phyloP scores from a whole-genome alignment of 768 basidiomycete genomes.

The Rhizopogon vesiculosus region DNA sequence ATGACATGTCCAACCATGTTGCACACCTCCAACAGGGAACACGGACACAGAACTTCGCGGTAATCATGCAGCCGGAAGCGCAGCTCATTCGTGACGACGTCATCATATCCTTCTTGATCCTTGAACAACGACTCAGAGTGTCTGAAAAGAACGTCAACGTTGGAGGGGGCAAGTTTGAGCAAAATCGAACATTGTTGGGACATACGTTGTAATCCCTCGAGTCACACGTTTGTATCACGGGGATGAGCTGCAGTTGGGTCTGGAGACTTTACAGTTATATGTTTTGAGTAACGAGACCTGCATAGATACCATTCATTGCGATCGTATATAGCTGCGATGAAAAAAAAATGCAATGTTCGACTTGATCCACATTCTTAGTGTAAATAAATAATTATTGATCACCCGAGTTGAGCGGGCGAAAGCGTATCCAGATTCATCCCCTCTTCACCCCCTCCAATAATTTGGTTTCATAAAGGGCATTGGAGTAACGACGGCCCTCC shows the following conservation, averaged over 20 bases:
- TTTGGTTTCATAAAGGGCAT: slow-evolving; percentile 88
- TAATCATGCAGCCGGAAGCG: slow-evolving; percentile 6
- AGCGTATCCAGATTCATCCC: background rate
- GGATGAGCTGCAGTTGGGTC: background rate
- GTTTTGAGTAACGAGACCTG: background rate
- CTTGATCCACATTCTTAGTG: background rate
- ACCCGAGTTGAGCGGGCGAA: background rate
- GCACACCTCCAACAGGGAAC: slow-evolving; percentile 7
- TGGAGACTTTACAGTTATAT: background rate
- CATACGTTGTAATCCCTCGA: background rate
- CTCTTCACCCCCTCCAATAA: slow-evolving; percentile 64
- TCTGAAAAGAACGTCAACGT: slow-evolving; percentile 5
- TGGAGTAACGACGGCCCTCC: slow-evolving; percentile 66
- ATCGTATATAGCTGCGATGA: background rate
- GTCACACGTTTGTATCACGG: too few species aligned
- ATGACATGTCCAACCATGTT: slow-evolving; percentile 1
- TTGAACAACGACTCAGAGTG: slow-evolving; percentile 10
- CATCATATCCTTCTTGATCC: slow-evolving; percentile 9
- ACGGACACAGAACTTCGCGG: slow-evolving; percentile 3
- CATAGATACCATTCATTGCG: background rate
- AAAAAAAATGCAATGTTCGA: background rate
- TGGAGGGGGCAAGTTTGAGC: slow-evolving; percentile 11
- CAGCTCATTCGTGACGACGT: slow-evolving; percentile 11
- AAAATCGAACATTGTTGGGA: slow-evolving; percentile 6
- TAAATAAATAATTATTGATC: background rate